These are phyloP conservation scores for Phlebopus sp. DNA, from an alignment of 1,284 basidiomycete genomes.

Conservation along the genomic window DNA sequence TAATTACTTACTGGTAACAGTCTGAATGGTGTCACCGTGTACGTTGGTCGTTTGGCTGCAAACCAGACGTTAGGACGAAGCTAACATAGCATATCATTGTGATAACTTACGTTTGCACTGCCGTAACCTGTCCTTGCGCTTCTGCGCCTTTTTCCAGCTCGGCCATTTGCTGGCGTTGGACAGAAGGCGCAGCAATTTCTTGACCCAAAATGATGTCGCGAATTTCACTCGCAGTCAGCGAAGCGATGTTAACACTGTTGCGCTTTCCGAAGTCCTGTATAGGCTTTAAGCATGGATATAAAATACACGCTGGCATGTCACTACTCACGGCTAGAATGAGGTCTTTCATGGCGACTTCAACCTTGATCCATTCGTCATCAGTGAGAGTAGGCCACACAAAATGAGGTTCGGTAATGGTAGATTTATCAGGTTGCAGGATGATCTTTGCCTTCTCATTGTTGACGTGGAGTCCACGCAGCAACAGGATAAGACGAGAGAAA, in stretches of 20 bases:
- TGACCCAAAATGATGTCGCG: constrained; percentile 96
- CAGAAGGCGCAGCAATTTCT: constrained; percentile 90
- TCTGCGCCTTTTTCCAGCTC: constrained; percentile 97
- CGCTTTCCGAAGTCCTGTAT: constrained; percentile 94
- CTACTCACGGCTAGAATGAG: constrained; percentile 76
- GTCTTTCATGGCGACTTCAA: constrained; percentile 96
- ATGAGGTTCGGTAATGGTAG: constrained; percentile 95
- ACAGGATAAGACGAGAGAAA: constrained; percentile 94
- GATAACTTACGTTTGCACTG: constrained; percentile 77
- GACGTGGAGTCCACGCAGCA: constrained; percentile 95
- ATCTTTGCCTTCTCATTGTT: constrained; percentile 99
- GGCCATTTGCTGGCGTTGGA: constrained; percentile 99
- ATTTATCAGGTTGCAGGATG: constrained; percentile 89
- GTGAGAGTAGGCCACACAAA: constrained; percentile 96
- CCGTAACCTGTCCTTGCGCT: constrained; percentile 93
- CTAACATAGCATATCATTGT: neutral
- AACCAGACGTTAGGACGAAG: constrained; percentile 14
- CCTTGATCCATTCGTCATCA: constrained; percentile 99
- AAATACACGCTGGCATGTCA: neutral
- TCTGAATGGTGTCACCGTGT: constrained; percentile 95
- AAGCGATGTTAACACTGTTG: constrained; percentile 98
- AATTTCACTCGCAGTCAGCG: constrained; percentile 93
- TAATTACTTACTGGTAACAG: constrained; percentile 76
- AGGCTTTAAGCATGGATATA: constrained; percentile 10
- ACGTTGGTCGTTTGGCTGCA: constrained; percentile 92